Conservation (phyloP, 164 flowering plant species). For the Macadamia integrifolia region DNA sequence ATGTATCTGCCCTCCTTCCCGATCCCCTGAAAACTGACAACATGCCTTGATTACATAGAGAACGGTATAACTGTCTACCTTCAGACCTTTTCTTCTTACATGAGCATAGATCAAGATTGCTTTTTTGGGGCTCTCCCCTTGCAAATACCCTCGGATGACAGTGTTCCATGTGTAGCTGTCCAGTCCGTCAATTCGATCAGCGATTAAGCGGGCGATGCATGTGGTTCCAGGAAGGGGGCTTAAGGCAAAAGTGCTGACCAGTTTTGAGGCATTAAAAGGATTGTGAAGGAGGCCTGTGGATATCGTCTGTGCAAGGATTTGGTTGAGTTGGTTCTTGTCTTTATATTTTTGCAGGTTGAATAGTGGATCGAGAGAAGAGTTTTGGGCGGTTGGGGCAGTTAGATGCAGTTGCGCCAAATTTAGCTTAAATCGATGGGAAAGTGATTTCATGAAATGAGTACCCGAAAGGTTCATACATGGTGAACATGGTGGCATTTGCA, state of each 20-base stretch:
- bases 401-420: constrained; percentile 2
- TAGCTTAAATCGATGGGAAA: constrained; percentile 7
- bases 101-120: constrained; percentile 28
- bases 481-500: no score
- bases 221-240: constrained; percentile 9
- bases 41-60: constrained; percentile 30
- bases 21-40: constrained; percentile 10
- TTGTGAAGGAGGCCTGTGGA: constrained; percentile 26
- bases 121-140: constrained; percentile 17
- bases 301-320: constrained; percentile 32
- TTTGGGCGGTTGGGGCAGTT: constrained; percentile 7
- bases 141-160: constrained; percentile 30
- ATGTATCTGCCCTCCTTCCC: constrained; percentile 27
- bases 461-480: neutral
- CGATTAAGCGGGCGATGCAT: constrained; percentile 16
- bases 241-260: constrained; percentile 19
- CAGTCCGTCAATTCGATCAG: constrained; percentile 17
- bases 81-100: constrained; percentile 19
- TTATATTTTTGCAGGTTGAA: constrained; percentile 21
- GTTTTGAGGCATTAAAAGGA: constrained; percentile 23
- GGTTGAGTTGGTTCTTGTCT: constrained; percentile 19
- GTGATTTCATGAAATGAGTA: neutral
- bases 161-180: constrained; percentile 38
- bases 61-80: constrained; percentile 26
- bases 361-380: constrained; percentile 13